Evolutionary conservation across 1,139 yeast species (phyloP), one percentile per base, ranked within the genome.

Genomic region (Entelexis sorbosivorans): DNA sequence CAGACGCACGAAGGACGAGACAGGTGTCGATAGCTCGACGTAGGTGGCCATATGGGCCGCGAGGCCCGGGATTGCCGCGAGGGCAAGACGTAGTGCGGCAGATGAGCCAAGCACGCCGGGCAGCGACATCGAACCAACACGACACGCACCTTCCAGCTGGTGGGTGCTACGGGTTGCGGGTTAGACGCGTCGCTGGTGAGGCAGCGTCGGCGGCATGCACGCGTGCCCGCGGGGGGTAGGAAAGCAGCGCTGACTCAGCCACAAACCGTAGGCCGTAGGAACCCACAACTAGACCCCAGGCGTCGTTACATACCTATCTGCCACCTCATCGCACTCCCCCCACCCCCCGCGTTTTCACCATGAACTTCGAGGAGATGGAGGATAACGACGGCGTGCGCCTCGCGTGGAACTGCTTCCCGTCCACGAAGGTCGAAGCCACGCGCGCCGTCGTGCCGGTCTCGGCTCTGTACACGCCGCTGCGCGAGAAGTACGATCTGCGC

Each of bases 401-500:
- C 66, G 77, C 96, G 24, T 91, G 97, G 96, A 89, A 86, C 66
- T 77, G 79, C 47, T 73, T 91, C 51, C 98, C 98, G 33, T 81
- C 87, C 49, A 85, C 96, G 51, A 82, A 88, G 63, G 78, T 80
- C 49, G 99, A 91, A 69, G 94, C 96, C 19, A 81, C 81, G 61
- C 85, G 93, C 60, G 83, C 89, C 62, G 95, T 91, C 24, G 93
- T 91, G 38, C 98, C 99, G 17, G 82, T 93, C 33, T 95, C 97
- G 38, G 85, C 96, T 54, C 72, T 91, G 58, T 91, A 89, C 72
- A 88, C 97, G 16, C 99, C 99, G 14, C 76, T 93, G 62, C 79
- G 85, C 65, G 78, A 77, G 54, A 77, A 88, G 61, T 83, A 83
- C 55, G 91, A 83, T 59, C 73, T 89, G 59, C 82, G 91, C 19